A percentile compares a stretch with the other conserved stretches of the same genome.
Evolutionary conservation across 176 grass and related monocot species (phyloP).

Genomic region (Avena atlantica): DNA sequence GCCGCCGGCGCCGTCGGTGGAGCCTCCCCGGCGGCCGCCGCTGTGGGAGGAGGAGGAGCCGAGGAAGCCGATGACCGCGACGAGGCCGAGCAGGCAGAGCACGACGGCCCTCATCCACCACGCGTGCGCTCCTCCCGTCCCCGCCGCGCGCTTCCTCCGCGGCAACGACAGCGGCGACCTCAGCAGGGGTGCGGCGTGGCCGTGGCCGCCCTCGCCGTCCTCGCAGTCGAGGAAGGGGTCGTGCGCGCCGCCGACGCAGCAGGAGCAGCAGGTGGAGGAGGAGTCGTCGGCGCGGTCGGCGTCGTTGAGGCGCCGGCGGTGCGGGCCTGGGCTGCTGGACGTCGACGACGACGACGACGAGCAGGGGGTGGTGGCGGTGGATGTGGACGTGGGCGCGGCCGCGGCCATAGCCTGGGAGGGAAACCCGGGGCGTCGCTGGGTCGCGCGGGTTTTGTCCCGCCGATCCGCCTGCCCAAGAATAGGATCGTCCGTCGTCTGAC

Average conservation of each 20-base stretch:
- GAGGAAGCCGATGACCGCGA: slow-evolving; percentile 50
- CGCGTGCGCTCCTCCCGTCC: not conserved
- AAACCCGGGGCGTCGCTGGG: slow-evolving; percentile 29
- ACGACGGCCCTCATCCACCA: slow-evolving; percentile 65
- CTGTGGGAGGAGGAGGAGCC: slow-evolving; percentile 18
- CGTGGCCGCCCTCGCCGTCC: slow-evolving; percentile 33
- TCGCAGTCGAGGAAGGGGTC: slow-evolving; percentile 15
- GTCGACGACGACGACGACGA: not conserved
- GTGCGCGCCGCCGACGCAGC: not conserved
- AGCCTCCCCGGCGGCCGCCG: slow-evolving; percentile 34
- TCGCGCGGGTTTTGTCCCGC: slow-evolving; percentile 31
- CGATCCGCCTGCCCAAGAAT: slow-evolving; percentile 46
- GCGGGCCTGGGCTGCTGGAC: slow-evolving; percentile 47
- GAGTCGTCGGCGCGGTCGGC: slow-evolving; percentile 49
- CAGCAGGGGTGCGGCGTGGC: slow-evolving; percentile 6
- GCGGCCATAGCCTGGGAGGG: slow-evolving; percentile 47
- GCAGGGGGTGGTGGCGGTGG: not conserved
- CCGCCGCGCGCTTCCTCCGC: slow-evolving; percentile 43
- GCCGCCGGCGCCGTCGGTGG: not conserved
- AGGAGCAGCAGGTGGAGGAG: not conserved
- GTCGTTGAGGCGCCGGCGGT: slow-evolving; percentile 59
- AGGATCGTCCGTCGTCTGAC: slow-evolving; percentile 3
- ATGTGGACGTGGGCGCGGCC: slow-evolving; percentile 38
- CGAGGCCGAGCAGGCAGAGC: slow-evolving; percentile 63
- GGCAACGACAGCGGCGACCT: slow-evolving; percentile 19